These are phyloP conservation scores for Phylloporus arenicola DNA, from an alignment of 768 basidiomycete species.

Conservation along the genomic window DNA sequence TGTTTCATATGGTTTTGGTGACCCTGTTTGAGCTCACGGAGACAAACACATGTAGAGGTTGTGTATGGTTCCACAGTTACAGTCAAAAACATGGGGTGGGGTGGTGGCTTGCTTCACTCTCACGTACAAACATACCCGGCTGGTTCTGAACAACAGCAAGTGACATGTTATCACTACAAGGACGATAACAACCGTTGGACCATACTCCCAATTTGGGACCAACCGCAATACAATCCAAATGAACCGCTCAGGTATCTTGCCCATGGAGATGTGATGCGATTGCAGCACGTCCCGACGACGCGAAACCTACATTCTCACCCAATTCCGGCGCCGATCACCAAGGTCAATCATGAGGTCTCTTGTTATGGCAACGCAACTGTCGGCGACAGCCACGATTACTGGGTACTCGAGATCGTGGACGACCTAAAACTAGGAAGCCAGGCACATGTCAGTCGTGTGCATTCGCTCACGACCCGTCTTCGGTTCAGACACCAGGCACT, in stretches of 20 bases:
- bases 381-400: constrained; percentile 86
- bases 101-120: constrained; percentile 93
- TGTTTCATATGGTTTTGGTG: neutral
- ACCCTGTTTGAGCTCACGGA: constrained; percentile 1
- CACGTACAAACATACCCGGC: constrained; percentile 93
- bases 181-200: constrained; percentile 95
- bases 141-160: constrained; percentile 91
- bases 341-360: constrained; percentile 86
- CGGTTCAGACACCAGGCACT: constrained; percentile 72
- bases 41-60: constrained; percentile 48
- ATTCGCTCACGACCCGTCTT: constrained; percentile 86
- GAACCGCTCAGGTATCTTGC: constrained; percentile 63
- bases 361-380: constrained; percentile 89
- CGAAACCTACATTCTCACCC: constrained; percentile 92
- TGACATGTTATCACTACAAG: constrained; percentile 99
- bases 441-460: constrained; percentile 60
- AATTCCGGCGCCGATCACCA: constrained; percentile 82
- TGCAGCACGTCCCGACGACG: constrained; percentile 76
- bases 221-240: constrained; percentile 58
- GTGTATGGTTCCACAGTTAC: constrained; percentile 89
- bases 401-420: constrained; percentile 91
- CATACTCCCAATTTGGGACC: constrained; percentile 77
- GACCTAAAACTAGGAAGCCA: constrained; percentile 66
- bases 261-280: constrained; percentile 73
- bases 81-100: constrained; percentile 96